Percentiles rank a stretch among this genome's conserved stretches.
Conservation (phyloP, 331 rosid species). For the Arachis monticola region DNA sequence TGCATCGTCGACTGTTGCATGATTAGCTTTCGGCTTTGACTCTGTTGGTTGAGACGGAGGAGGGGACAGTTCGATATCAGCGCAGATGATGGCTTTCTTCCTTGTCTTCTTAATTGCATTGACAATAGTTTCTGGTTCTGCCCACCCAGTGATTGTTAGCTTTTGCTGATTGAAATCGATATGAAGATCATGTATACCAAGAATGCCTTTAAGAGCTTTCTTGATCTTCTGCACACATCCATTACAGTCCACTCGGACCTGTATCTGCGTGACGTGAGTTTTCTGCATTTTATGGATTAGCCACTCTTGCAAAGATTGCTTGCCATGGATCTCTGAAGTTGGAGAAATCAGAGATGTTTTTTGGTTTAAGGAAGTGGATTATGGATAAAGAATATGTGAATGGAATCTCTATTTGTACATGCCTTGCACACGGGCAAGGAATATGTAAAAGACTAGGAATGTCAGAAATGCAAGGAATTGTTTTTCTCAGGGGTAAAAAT, state of each 20-base stretch:
- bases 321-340: constrained; percentile 45
- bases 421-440: constrained; percentile 50
- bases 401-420: constrained; percentile 49
- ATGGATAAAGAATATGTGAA: constrained; percentile 62
- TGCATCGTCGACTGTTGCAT: constrained; percentile 42
- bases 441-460: constrained; percentile 65
- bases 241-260: constrained; percentile 92
- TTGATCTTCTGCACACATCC: constrained; percentile 95
- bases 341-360: constrained; percentile 36
- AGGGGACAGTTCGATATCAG: constrained; percentile 51
- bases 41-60: constrained; percentile 42
- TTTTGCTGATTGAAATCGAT: constrained; percentile 71
- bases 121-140: constrained; percentile 76
- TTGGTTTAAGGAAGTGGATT: constrained; percentile 40
- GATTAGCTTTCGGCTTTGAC: constrained; percentile 40
- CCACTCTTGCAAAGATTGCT: constrained; percentile 14
- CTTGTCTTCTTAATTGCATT: constrained; percentile 86
- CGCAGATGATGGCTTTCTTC: constrained; percentile 77
- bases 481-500: constrained; percentile 9
- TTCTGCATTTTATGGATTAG: constrained; percentile 57
- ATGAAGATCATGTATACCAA: constrained; percentile 76
- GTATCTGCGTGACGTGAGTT: constrained; percentile 71
- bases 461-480: constrained; percentile 74
- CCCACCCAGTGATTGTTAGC: constrained; percentile 86
- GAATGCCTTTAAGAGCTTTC: constrained; percentile 71